Conservation (phyloP, 129 eudicot species). For the Chrysanthemum seticuspe region DNA sequence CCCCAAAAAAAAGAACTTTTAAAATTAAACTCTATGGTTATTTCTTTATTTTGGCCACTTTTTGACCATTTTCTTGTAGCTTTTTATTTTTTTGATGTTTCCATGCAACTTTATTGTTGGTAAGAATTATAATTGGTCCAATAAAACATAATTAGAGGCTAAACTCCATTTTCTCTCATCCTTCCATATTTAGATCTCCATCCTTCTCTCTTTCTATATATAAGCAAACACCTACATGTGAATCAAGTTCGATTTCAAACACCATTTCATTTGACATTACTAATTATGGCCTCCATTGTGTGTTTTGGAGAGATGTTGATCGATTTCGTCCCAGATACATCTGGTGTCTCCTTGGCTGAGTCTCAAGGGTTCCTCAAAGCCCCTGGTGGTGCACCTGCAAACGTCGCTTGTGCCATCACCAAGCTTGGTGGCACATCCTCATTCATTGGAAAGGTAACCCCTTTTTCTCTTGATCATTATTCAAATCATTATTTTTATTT, state of each 20-base stretch:
- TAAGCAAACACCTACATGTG: neutral
- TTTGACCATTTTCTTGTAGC: neutral
- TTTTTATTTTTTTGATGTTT: neutral
- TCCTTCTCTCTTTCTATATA: slow-evolving; percentile 3
- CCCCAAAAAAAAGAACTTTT: too few relatives aligned
- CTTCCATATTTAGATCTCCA: slow-evolving; percentile 4
- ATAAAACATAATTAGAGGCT: neutral
- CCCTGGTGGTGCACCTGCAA: slow-evolving; percentile 92
- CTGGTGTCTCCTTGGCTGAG: slow-evolving; percentile 78
- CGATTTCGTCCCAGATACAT: slow-evolving; percentile 24
- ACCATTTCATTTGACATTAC: neutral
- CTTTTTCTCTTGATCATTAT: too few relatives aligned
- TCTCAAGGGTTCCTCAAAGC: slow-evolving; percentile 72
- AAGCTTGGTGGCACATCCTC: slow-evolving; percentile 70
- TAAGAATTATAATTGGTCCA: too few relatives aligned
- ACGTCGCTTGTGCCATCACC: slow-evolving; percentile 69
- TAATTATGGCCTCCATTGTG: slow-evolving; percentile 32
- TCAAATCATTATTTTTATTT: too few relatives aligned
- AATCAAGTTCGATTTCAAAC: slow-evolving; percentile 9
- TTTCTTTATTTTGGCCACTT: neutral
- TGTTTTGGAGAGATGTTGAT: slow-evolving; percentile 82
- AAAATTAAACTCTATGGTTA: neutral
- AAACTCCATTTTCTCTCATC: slow-evolving; percentile 14
- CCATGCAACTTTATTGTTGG: neutral
- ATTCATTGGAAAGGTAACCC: slow-evolving; percentile 63